These are phyloP conservation scores for Diospyros kaki DNA, from an alignment of 148 eudicot genomes.

Conservation along the genomic window DNA sequence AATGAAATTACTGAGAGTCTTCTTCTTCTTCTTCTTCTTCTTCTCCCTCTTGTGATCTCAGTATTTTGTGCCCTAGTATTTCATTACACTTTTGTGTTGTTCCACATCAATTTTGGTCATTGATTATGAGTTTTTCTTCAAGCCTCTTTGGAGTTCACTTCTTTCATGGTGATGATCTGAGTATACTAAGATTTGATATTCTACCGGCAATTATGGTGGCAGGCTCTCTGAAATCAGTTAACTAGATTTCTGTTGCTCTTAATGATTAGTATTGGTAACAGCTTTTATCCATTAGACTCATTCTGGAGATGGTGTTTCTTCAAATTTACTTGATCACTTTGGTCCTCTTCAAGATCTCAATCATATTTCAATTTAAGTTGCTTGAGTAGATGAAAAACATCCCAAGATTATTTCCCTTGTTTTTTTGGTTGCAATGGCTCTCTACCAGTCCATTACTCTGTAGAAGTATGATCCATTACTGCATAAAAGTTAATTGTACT, in stretches of 20 bases:
- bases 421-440: background rate
- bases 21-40: too few relatives aligned
- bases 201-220: background rate
- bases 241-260: background rate
- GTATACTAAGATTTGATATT: background rate
- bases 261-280: background rate
- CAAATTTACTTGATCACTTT: background rate
- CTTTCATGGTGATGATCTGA: background rate
- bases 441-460: background rate
- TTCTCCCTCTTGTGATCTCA: too few relatives aligned
- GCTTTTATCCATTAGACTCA: background rate
- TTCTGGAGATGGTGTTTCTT: background rate
- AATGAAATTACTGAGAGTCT: too few relatives aligned
- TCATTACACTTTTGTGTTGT: too few relatives aligned
- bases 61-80: too few relatives aligned
- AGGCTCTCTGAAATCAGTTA: background rate
- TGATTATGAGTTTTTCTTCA: too few relatives aligned
- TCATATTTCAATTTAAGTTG: background rate
- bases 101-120: too few relatives aligned
- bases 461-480: background rate
- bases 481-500: background rate
- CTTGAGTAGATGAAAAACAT: background rate
- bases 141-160: too few relatives aligned
- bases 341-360: background rate
- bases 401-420: background rate